Evolutionary conservation across 2,329 filamentous ascomycete species (phyloP).

Genomic region (Furcasterigmium furcatum): DNA sequence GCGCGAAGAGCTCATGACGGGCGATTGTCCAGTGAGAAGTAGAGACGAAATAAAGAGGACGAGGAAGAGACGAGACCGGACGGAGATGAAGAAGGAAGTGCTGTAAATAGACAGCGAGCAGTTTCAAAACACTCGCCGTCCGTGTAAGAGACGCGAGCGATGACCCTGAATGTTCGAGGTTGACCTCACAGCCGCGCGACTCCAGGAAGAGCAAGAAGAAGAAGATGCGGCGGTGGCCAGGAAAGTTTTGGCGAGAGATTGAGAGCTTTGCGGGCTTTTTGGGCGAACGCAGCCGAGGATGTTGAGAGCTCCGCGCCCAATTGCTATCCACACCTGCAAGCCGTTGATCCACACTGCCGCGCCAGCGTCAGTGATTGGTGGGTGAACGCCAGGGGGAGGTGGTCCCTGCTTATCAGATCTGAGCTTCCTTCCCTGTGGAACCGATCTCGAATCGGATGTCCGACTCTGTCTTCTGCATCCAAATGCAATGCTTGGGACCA

Average conservation of each 20-base stretch:
- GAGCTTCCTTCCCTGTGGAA: not conserved
- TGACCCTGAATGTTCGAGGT: not conserved
- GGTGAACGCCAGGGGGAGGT: not conserved
- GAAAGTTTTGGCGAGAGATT: not conserved
- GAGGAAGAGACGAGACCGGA: not conserved
- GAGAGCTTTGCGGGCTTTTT: not conserved
- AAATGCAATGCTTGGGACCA: too few species aligned
- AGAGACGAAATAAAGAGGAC: not conserved
- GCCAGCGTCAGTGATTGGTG: not conserved
- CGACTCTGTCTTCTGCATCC: too few species aligned
- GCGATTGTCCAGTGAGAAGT: not conserved
- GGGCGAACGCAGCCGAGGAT: not conserved
- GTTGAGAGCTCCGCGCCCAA: not conserved
- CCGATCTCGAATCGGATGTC: too few species aligned
- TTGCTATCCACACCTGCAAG: not conserved
- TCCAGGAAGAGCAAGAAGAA: not conserved
- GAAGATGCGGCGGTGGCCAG: not conserved
- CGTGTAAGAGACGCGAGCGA: not conserved
- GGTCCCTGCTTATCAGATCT: not conserved
- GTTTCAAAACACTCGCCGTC: not conserved
- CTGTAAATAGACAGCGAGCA: not conserved
- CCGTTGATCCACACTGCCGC: too few species aligned
- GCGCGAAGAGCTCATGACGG: slow-evolving; percentile 1
- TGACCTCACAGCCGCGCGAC: not conserved
- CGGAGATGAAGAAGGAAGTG: not conserved